Evolutionary conservation across 495 filamentous ascomycete species (phyloP), one percentile per base, ranked within the genome.

Genomic region (Hypoxylon subgilvum): DNA sequence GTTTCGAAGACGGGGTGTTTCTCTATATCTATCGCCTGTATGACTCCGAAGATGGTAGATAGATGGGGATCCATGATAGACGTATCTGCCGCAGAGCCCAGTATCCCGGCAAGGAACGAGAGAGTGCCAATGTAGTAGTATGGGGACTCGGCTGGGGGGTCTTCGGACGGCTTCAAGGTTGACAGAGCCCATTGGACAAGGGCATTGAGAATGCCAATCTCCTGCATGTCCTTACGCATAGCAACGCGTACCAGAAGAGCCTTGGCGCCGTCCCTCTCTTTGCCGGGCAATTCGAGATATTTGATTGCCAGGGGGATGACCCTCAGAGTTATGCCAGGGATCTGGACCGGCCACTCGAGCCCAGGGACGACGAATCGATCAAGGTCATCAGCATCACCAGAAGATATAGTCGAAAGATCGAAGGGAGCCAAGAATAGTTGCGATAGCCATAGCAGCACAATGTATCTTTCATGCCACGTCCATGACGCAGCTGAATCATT

Each of bases 381-480:
- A 21, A 71, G 67, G n/a, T 76, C 71, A 7, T 72, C 74, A 0
- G 68, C 62, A 3, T 75, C 70, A 28, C 73, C 76, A 7, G 86
- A 87, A 2, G 93, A 96, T 48, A 98, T 88, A 6, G 88, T 90
- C 14, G 85, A 78, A 44, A 99, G 77, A 62, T 96, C 93, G 72
- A 97, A 97, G 0, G 94, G 94, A 9, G 89, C 89, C n/a, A 97
- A 83, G 63, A 96, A 79, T 2, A 97, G 76, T 72, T 97, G 95
- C 1, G 90, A 92, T 5, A 99, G 79, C 94, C 94, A 99, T 27
- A 96, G 79, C 7, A 99, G 74, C 51, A 92, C 86, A 22, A 96
- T 76, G 63, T 96, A 97, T 19, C 88, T 81, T 72, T 96, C 90
- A 70, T 96, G 85, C 94, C 94, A 99, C 6, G 75, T 74, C 72